phyloP scores from a whole-genome alignment of 2,329 filamentous ascomycete species.

The Sordariomycetes sp. region DNA sequence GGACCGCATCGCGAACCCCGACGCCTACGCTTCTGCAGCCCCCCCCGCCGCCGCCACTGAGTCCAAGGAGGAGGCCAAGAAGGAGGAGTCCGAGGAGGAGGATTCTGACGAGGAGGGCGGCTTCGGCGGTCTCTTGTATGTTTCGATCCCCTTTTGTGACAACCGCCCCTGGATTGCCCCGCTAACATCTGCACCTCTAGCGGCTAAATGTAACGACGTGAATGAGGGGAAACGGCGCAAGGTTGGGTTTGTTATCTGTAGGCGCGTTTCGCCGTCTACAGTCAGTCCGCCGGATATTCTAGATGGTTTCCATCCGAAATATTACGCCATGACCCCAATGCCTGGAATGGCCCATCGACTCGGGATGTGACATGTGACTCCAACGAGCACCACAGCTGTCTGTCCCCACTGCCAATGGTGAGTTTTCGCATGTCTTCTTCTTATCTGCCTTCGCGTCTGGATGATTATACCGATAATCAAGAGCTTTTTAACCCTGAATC shows the following conservation, averaged over 20 bases:
- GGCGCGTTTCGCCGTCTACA: not conserved
- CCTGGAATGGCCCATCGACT: not conserved
- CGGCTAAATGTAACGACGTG: constrained; percentile 33
- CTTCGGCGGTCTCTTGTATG: constrained; percentile 73
- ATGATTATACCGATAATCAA: constrained; percentile 47
- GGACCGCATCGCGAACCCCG: constrained; percentile 98
- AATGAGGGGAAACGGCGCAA: constrained; percentile 17
- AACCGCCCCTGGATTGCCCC: not conserved
- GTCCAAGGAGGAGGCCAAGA: constrained; percentile 54
- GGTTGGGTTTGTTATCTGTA: constrained; percentile 22
- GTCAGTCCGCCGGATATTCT: not conserved
- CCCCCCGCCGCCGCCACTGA: constrained; percentile 51
- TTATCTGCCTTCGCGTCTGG: constrained; percentile 11
- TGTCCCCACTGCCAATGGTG: constrained; percentile 24
- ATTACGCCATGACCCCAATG: not conserved
- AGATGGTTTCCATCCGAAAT: constrained; percentile 2
- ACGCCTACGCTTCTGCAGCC: constrained; percentile 80
- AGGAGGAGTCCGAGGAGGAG: constrained; percentile 58
- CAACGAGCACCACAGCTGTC: not conserved
- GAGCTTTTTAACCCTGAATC: constrained; percentile 62
- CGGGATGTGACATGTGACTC: not conserved
- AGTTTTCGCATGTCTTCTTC: constrained; percentile 18
- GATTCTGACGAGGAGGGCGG: constrained; percentile 42
- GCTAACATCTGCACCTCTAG: constrained; percentile 16
- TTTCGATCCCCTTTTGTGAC: constrained; percentile 9